phyloP scores from a whole-genome alignment of 2,329 filamentous ascomycete genomes.

The Gaeumannomyces tritici region DNA sequence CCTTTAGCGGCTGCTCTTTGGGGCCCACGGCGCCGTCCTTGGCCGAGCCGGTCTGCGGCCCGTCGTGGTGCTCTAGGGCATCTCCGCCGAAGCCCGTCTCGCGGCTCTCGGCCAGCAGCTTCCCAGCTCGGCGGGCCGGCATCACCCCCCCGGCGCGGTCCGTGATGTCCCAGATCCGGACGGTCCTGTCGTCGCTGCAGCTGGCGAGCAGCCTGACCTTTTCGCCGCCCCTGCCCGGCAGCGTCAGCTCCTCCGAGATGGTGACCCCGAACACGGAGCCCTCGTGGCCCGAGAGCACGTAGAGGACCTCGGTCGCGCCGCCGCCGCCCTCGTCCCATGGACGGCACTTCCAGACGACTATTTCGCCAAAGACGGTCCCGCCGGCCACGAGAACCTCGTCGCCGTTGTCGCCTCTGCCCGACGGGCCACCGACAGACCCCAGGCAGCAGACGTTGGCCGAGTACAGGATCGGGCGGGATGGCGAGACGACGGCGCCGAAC shows the following conservation, averaged over 20 bases:
- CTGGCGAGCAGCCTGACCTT: conserved; percentile 63
- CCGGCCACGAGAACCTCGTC: conserved; percentile 63
- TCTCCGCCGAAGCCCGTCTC: conserved; percentile 55
- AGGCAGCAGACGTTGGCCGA: conserved; percentile 66
- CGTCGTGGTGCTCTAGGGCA: conserved; percentile 11
- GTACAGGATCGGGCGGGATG: conserved; percentile 78
- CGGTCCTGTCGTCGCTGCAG: conserved; percentile 89
- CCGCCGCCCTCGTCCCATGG: neutral
- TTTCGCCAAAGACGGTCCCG: conserved; percentile 90
- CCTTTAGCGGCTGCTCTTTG: conserved; percentile 23
- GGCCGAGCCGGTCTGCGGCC: conserved; percentile 13
- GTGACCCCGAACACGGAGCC: conserved; percentile 88
- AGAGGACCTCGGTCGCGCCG: conserved; percentile 32
- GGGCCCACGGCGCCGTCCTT: conserved; percentile 13
- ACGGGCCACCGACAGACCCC: conserved; percentile 15
- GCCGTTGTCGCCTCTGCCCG: conserved; percentile 20
- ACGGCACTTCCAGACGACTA: conserved; percentile 63
- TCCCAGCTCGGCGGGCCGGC: neutral
- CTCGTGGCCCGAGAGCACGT: conserved; percentile 62
- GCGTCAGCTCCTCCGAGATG: conserved; percentile 51
- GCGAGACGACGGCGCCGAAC: conserved; percentile 41
- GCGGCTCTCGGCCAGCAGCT: conserved; percentile 24
- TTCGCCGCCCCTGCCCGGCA: conserved; percentile 11
- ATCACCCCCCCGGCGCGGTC: conserved; percentile 25
- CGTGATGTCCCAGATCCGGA: conserved; percentile 79